Conservation (phyloP, 495 filamentous ascomycete genomes). For the Wilcoxina mikolae region DNA sequence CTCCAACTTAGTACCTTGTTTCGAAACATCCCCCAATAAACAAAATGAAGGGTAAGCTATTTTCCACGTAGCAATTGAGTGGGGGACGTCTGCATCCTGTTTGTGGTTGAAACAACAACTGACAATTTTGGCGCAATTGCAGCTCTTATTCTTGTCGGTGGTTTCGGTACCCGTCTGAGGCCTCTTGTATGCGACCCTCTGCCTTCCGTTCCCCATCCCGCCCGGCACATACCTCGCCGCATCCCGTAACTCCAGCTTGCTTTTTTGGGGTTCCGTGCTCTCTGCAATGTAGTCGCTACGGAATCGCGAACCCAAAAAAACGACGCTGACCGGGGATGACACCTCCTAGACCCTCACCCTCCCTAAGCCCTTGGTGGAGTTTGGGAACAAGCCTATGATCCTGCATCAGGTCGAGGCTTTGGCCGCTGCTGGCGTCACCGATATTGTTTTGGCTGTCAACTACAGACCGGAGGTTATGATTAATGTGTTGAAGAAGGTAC, state of each 20-base stretch:
- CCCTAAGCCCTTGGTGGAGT: slow-evolving; percentile 94
- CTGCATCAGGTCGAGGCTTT: slow-evolving; percentile 92
- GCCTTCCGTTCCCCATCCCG: slow-evolving; percentile 26
- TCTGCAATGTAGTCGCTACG: not conserved
- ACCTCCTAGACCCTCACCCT: slow-evolving; percentile 71
- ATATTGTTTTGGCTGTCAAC: slow-evolving; percentile 96
- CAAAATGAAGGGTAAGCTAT: not conserved
- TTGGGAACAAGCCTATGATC: slow-evolving; percentile 98
- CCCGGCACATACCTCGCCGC: slow-evolving; percentile 4
- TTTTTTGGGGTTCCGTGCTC: not conserved
- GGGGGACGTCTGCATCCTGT: not conserved
- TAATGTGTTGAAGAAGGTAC: slow-evolving; percentile 51
- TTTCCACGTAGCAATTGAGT: not conserved
- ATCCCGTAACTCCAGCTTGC: not conserved
- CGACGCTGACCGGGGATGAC: slow-evolving; percentile 6
- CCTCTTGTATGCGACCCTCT: slow-evolving; percentile 59
- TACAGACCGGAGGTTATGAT: slow-evolving; percentile 97
- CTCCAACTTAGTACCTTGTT: not conserved
- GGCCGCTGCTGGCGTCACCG: slow-evolving; percentile 87
- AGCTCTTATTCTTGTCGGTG: slow-evolving; percentile 99
- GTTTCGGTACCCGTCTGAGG: slow-evolving; percentile 94
- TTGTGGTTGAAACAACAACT: not conserved
- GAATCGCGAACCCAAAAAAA: not conserved
- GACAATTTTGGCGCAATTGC: slow-evolving; percentile 2
- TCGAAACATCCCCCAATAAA: not conserved